A percentile compares a stretch with the other conserved stretches of the same genome.
These are phyloP conservation scores for Trypanosoma mega DNA, from an alignment of 208 protist species.

Conservation along the genomic window DNA sequence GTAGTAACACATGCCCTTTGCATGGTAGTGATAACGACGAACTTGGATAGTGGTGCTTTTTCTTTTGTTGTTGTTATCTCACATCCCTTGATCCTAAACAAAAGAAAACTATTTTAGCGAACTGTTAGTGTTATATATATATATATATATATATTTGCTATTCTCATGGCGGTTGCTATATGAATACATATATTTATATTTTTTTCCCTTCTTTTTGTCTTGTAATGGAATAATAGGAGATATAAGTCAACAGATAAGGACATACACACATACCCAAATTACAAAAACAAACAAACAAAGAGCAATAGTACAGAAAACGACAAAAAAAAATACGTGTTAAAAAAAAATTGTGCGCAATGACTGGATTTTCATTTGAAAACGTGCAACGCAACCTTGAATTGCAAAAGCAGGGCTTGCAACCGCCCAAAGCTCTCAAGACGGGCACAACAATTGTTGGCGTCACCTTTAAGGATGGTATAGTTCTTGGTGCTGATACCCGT, in stretches of 20 bases:
- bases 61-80: too few species aligned
- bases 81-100: too few species aligned
- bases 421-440: slow-evolving; percentile 96
- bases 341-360: slow-evolving; percentile 31
- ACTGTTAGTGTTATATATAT: too few species aligned
- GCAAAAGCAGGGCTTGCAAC: slow-evolving; percentile 53
- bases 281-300: neutral
- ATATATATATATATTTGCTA: too few species aligned
- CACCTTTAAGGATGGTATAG: slow-evolving; percentile 98
- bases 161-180: too few species aligned
- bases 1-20: neutral
- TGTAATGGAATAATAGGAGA: too few species aligned
- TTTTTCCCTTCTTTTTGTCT: neutral
- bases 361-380: slow-evolving; percentile 95
- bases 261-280: neutral
- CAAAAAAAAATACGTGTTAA: slow-evolving; percentile 14
- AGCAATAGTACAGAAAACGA: slow-evolving; percentile 8
- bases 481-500: slow-evolving; percentile 99
- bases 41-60: too few species aligned
- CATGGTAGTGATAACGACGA: too few species aligned
- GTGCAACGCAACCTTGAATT: slow-evolving; percentile 91
- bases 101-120: too few species aligned
- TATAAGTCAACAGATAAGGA: slow-evolving; percentile 7
- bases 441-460: slow-evolving; percentile 99
- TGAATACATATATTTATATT: slow-evolving; percentile 12